phyloP scores from a whole-genome alignment of 257 asterid genomes.

The Scutellaria barbata region DNA sequence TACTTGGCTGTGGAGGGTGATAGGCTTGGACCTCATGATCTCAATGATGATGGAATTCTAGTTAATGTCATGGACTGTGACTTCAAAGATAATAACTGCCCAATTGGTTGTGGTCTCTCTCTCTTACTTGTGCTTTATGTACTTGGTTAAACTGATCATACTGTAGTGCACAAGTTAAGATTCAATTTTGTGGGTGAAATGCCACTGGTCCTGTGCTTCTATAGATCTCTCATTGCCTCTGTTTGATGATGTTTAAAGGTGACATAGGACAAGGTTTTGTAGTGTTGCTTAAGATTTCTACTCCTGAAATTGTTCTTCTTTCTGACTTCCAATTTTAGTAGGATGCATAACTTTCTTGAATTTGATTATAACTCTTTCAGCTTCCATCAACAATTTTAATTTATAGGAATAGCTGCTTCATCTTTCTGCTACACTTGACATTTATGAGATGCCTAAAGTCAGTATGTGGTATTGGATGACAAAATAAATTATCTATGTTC shows the following conservation, averaged over 20 bases:
- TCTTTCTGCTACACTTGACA: constrained; percentile 2
- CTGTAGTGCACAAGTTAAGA: constrained; percentile 14
- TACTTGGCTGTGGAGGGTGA: constrained; percentile 87
- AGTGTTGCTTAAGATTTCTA: background rate
- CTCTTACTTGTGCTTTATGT: too few species aligned
- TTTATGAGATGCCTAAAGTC: constrained; percentile 22
- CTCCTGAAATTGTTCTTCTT: background rate
- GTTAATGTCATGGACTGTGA: constrained; percentile 83
- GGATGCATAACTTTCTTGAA: background rate
- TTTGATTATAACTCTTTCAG: constrained; percentile 16
- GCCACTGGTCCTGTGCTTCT: background rate
- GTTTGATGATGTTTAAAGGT: constrained; percentile 17
- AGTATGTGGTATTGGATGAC: constrained; percentile 13
- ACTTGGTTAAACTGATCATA: background rate
- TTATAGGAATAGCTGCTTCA: constrained; percentile 20
- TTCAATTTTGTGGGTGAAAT: background rate
- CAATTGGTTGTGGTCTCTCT: constrained; percentile 19
- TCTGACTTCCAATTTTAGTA: background rate
- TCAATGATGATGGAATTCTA: constrained; percentile 88
- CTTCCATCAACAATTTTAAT: constrained; percentile 2
- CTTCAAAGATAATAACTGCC: constrained; percentile 69
- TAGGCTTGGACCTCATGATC: constrained; percentile 83
- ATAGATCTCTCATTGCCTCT: constrained; percentile 12
- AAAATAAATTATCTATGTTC: constrained; percentile 25
- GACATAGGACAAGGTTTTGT: background rate